phyloP scores from a whole-genome alignment of 2,329 filamentous ascomycete genomes.

The Podosphaera leucotricha region DNA sequence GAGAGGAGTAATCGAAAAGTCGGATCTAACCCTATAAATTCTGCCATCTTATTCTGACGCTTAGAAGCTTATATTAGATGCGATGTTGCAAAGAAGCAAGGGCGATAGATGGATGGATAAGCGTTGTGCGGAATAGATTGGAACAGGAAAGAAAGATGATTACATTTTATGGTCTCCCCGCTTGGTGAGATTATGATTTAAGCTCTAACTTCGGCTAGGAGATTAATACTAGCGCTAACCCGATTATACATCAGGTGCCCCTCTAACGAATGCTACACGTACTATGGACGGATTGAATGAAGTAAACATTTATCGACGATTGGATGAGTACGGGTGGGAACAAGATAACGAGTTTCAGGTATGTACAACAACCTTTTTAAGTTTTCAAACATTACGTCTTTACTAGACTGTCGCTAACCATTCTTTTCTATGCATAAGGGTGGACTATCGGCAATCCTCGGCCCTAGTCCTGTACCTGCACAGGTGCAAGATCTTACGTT shows the following conservation, averaged over 20 bases:
- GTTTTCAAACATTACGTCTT: not conserved
- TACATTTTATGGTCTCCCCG: not conserved
- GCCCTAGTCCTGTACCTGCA: slow-evolving; percentile 28
- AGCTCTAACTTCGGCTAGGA: not conserved
- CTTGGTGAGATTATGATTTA: not conserved
- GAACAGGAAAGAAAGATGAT: not conserved
- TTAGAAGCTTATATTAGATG: not conserved
- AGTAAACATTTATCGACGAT: slow-evolving; percentile 29
- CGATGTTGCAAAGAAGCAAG: not conserved
- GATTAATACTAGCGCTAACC: not conserved
- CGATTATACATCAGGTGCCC: too few relatives aligned
- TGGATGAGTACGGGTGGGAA: slow-evolving; percentile 44
- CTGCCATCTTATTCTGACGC: slow-evolving; percentile 23
- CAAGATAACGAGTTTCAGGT: slow-evolving; percentile 46
- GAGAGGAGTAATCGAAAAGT: slow-evolving; percentile 1
- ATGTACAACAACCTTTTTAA: slow-evolving; percentile 3
- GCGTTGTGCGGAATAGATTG: not conserved
- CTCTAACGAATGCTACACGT: too few relatives aligned
- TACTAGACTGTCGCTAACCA: not conserved
- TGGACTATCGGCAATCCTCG: slow-evolving; percentile 40
- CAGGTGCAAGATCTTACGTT: slow-evolving; percentile 32
- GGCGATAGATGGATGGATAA: not conserved
- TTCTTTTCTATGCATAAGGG: slow-evolving; percentile 17
- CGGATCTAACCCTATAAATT: slow-evolving; percentile 32
- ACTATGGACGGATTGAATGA: slow-evolving; percentile 13